Evolutionary conservation across 352 stramenopile species (phyloP).

Genomic region (Paralagenidium karlingii): DNA sequence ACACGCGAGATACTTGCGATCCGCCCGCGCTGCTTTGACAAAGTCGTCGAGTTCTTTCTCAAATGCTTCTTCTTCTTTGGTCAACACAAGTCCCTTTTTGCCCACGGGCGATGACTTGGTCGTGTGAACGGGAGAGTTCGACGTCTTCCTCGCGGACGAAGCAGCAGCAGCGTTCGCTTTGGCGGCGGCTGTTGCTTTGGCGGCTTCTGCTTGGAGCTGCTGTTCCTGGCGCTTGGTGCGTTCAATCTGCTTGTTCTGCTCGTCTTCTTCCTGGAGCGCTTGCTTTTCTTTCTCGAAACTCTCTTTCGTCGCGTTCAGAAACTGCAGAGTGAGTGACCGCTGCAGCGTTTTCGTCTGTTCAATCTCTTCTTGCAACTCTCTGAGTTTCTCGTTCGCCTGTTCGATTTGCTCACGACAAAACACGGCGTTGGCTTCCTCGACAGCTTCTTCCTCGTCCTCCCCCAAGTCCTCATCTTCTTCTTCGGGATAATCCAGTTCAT

Average conservation of each 20-base stretch:
- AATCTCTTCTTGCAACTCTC: constrained; percentile 19
- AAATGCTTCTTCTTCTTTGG: constrained; percentile 37
- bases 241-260: constrained; percentile 26
- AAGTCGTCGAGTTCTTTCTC: constrained; percentile 43
- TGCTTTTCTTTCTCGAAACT: constrained; percentile 44
- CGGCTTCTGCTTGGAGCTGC: constrained; percentile 27
- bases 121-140: too few relatives aligned
- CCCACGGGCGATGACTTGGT: too few relatives aligned
- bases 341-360: constrained; percentile 18
- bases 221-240: constrained; percentile 25
- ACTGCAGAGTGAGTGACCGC: constrained; percentile 36
- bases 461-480: constrained; percentile 1
- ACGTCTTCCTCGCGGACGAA: too few relatives aligned
- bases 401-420: constrained; percentile 22
- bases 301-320: constrained; percentile 42
- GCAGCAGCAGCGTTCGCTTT: constrained; percentile 27
- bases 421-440: neutral
- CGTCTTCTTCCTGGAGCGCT: constrained; percentile 26
- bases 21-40: constrained; percentile 19
- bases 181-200: constrained; percentile 29
- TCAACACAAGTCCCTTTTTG: constrained; percentile 36
- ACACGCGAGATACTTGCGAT: constrained; percentile 32
- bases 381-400: constrained; percentile 13
- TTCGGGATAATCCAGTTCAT: neutral
- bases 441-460: neutral